A percentile compares a stretch with the other conserved stretches of the same genome.
Evolutionary conservation across 2,329 filamentous ascomycete species (phyloP).

Genomic region (Botrytis sinoallii): DNA sequence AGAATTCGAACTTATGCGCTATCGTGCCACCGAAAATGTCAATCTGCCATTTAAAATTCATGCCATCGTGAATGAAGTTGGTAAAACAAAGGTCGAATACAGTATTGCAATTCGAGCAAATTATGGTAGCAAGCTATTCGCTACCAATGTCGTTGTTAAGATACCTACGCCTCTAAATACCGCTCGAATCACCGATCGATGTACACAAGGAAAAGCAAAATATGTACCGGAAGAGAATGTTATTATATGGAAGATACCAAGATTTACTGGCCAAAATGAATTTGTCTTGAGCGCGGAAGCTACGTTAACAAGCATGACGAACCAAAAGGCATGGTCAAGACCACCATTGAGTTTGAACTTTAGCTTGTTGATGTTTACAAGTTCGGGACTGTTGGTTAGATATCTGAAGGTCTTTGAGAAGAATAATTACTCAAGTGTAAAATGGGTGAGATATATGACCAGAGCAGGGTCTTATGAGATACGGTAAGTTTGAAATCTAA

Average conservation of each 20-base stretch:
- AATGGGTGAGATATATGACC: constrained; percentile 99
- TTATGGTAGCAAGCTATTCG: constrained; percentile 93
- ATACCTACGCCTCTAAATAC: constrained; percentile 97
- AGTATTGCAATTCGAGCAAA: constrained; percentile 97
- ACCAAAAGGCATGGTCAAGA: constrained; percentile 93
- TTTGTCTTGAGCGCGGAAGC: constrained; percentile 94
- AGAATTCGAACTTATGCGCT: constrained; percentile 98
- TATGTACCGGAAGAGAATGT: constrained; percentile 98
- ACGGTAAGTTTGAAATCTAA: constrained; percentile 52
- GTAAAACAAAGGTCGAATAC: constrained; percentile 97
- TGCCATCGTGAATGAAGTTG: constrained; percentile 95
- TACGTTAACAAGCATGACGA: constrained; percentile 92
- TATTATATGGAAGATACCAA: constrained; percentile 97
- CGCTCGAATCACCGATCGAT: constrained; percentile 86
- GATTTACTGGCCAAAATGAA: constrained; percentile 98
- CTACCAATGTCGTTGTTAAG: constrained; percentile 90
- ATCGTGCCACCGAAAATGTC: constrained; percentile 96
- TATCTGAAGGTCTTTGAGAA: constrained; percentile 99
- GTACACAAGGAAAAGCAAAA: constrained; percentile 94
- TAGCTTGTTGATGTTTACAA: constrained; percentile 96
- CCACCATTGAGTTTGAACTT: constrained; percentile 92
- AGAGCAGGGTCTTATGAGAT: constrained; percentile 97
- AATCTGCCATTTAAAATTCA: constrained; percentile 99
- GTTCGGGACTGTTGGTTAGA: constrained; percentile 83
- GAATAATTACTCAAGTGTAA: constrained; percentile 97